A percentile compares a stretch with the other conserved stretches of the same genome.
These are phyloP conservation scores for Xylariomycetidae sp. DNA, from an alignment of 2,329 filamentous ascomycete genomes.

Conservation along the genomic window DNA sequence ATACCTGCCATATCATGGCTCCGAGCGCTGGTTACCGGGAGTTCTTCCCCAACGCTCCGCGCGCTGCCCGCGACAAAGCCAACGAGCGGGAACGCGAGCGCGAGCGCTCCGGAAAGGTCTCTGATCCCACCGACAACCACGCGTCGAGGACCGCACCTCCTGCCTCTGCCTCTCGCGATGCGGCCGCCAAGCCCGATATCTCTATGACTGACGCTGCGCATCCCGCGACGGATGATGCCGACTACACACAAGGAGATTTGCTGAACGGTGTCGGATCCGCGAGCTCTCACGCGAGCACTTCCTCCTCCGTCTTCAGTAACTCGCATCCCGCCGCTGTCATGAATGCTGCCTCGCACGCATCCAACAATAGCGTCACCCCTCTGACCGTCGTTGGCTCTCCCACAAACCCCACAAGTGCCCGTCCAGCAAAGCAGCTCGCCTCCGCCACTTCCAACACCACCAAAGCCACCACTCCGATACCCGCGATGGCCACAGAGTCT, in stretches of 20 bases:
- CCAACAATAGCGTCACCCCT: conserved; percentile 44
- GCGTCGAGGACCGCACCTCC: conserved; percentile 16
- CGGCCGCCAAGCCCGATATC: conserved; percentile 27
- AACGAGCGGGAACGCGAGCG: conserved; percentile 58
- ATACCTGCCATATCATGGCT: conserved; percentile 55
- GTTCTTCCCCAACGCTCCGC: conserved; percentile 77
- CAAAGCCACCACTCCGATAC: conserved; percentile 29
- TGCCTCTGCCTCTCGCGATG: conserved; percentile 29
- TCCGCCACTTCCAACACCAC: conserved; percentile 43
- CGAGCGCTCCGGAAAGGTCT: conserved; percentile 41
- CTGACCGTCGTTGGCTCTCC: conserved; percentile 48
- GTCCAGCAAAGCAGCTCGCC: conserved; percentile 48
- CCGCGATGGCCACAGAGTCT: conserved; percentile 23
- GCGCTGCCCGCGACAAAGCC: conserved; percentile 53
- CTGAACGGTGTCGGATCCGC: conserved; percentile 66
- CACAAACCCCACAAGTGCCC: conserved; percentile 37
- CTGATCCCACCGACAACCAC: conserved; percentile 21
- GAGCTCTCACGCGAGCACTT: conserved; percentile 64
- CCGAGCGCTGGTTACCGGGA: conserved; percentile 80
- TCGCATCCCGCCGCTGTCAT: conserved; percentile 35
- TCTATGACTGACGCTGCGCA: conserved; percentile 31
- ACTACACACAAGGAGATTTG: conserved; percentile 57
- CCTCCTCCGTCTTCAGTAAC: conserved; percentile 64
- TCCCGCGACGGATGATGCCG: conserved; percentile 47
- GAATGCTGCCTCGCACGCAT: conserved; percentile 31